Evolutionary conservation across 1,139 yeast genomes (phyloP), one percentile per base, ranked within the genome.

Genomic region (Hanseniaspora uvarum): DNA sequence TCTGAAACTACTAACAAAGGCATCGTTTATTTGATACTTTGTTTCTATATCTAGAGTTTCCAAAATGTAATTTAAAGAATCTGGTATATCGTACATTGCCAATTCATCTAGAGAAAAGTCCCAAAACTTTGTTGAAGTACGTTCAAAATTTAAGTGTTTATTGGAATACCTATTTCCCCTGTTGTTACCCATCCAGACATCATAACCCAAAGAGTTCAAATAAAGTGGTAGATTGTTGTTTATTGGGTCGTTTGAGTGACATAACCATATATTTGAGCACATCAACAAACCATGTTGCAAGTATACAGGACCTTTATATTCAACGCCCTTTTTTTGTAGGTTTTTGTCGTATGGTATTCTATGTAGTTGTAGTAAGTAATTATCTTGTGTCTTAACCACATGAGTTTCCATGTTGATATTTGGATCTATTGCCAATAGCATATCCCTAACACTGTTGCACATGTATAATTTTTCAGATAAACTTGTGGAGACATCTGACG

Each of bases 161-260:
- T 80, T 73, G 24, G 92, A 81, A 68, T 87, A 87, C 69, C 87
- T 87, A 69, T 87, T 88, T 24, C 96, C 96, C 54, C 96, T 71
- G 63, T 87, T 87, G 66, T 87, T 87, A 1, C 96, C 96, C 59
- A 87, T 69, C 89, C 94, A 87, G n/a, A 87, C 95, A 63, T 87
- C 95, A 65, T 81, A 87, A 1, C 52, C 95, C 57, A 80, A 66
- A 58, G 86, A 89, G 55, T 83, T 86, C 46, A 89, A 72, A 2
- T 79, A 71, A 63, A 85, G 83, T 0, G 97, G 96, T 54, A 89
- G 68, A 62, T 86, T 85, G 52, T 75, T 73, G 36, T 80, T 65
- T 77, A 80, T 81, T 31, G 53, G 53, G 24, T 48, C 36, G 6
- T 43, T 21, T 12, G 52, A 46, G 24, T 53, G 56, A n/a, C 92